A percentile compares a stretch with the other conserved stretches of the same genome.
Conservation (phyloP, 305 asterid genomes). For the Fraxinus floribunda region DNA sequence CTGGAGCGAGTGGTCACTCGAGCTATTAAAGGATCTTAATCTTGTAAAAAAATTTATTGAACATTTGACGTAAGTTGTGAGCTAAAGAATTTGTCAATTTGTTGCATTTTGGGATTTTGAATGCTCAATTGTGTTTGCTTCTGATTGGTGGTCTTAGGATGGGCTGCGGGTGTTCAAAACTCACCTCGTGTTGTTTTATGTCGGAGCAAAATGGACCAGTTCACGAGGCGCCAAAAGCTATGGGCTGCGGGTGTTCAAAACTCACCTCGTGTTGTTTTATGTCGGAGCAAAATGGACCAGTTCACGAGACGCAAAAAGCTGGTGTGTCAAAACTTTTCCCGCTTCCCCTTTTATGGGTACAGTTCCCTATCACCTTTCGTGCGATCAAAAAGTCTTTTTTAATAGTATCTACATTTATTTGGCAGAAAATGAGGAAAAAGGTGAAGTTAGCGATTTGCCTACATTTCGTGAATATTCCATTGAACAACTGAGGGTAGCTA, state of each 20-base stretch:
- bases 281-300: slow-evolving; percentile 51
- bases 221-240: slow-evolving; percentile 42
- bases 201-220: slow-evolving; percentile 51
- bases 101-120: slow-evolving; percentile 20
- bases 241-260: slow-evolving; percentile 48
- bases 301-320: slow-evolving; percentile 44
- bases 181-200: slow-evolving; percentile 53
- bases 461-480: slow-evolving; percentile 74
- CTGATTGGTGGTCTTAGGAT: slow-evolving; percentile 37
- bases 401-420: slow-evolving; percentile 19
- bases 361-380: neutral
- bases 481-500: slow-evolving; percentile 79
- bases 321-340: slow-evolving; percentile 39
- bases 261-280: slow-evolving; percentile 53
- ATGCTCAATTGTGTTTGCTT: slow-evolving; percentile 25
- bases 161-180: slow-evolving; percentile 74
- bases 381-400: neutral
- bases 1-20: neutral
- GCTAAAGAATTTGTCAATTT: slow-evolving; percentile 21
- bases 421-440: slow-evolving; percentile 69
- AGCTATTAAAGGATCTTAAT: neutral
- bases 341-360: neutral
- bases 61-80: slow-evolving; percentile 7
- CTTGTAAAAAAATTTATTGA: neutral
- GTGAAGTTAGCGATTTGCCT: slow-evolving; percentile 77